Evolutionary conservation across 495 filamentous ascomycete genomes (phyloP), one percentile per base, ranked within the genome.

Genomic region (Clohesyomyces aquaticus): DNA sequence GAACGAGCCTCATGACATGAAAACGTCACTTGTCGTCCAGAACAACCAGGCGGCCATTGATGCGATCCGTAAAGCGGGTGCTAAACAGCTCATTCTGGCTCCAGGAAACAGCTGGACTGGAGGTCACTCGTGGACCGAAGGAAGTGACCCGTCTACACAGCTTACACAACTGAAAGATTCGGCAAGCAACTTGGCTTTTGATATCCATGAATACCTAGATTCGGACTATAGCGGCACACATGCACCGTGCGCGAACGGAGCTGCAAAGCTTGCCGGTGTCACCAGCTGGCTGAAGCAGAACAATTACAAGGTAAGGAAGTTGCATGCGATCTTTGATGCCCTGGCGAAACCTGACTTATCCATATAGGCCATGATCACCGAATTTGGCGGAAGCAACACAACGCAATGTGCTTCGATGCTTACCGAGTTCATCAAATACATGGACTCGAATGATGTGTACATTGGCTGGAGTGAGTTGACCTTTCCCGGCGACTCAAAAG

Each of bases 131-230:
- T 83, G 78, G 78, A 76, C 78, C 1, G 46, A 80, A 18, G 62
- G 62, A 16, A 58, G 25, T 19, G 62, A 65, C 27, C 56, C 62
- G 3, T 42, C 45, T 14, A 77, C 74, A 63, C 73, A 74, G 14
- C 59, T 83, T 48, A 70, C 78, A 29, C 71, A 77, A 63, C 75
- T 82, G 42, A 74, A 67, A 23, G 81, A 83, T 61, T 77, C 78
- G 32, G 52, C 71, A 4, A 78, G 76, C 43, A 83, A 83, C 61
- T 77, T 74, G 42, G 80, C 77, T 52, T 74, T 83, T 25, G 80
- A 83, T 68, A 80, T 83, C 45, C 80, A 83, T 62, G 79, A 82
- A 70, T 82, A 82, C 61, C 75, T 82, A 2, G 81, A 83, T 61
- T 57, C 71, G 48, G 81, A 82, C 59, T 83, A 77, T 51, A 79